Evolutionary conservation across 805 yeast genomes (phyloP), one percentile per base, ranked within the genome.

Genomic region (Metschnikowia matae): DNA sequence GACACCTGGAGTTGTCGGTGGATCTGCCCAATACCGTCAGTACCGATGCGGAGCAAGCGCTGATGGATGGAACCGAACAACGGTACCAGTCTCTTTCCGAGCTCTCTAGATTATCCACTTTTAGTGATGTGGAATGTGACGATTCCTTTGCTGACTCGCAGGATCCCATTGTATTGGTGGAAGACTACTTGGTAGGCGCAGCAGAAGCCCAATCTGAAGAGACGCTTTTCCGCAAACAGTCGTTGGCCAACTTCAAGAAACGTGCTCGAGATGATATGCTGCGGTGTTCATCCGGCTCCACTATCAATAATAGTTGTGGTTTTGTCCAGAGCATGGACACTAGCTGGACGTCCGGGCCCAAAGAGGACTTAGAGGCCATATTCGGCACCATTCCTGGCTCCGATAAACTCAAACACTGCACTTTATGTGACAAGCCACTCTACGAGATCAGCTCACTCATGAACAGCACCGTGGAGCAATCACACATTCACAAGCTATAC

Each of bases 351-450:
- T 42, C 38, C 3, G 45, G 45, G n/a, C 13, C 48, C 2, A 45
- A 31, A 11, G 69, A 67, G 48, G 64, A 65, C 50, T 56, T 69
- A 31, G 73, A 71, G 52, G 69, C 65, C 38, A 68, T 72, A 34
- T 68, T 68, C 57, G 74, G 75, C 17, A 63, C 64, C 44, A 62
- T 70, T 34, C 75, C 75, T 0, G 76, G 74, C 11, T 56, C 66
- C 38, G 69, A 68, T 53, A 50, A 65, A 33, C 62, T 79, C 35
- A 75, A 74, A 53, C 67, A 79, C 58, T 85, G 92, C 61, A 80
- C 83, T n/a, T 68, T 85, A 11, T 85, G 92, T 63, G 88, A 84
- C 36, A 78, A 76, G 48, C 87, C 89, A 14, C 62, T 85, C 29
- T 85, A 84, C 62, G 89, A 85, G 51, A 63, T 74, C 56, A 83